These are phyloP conservation scores for Cicer bijugum DNA, from an alignment of 306 rosid species.

Conservation along the genomic window DNA sequence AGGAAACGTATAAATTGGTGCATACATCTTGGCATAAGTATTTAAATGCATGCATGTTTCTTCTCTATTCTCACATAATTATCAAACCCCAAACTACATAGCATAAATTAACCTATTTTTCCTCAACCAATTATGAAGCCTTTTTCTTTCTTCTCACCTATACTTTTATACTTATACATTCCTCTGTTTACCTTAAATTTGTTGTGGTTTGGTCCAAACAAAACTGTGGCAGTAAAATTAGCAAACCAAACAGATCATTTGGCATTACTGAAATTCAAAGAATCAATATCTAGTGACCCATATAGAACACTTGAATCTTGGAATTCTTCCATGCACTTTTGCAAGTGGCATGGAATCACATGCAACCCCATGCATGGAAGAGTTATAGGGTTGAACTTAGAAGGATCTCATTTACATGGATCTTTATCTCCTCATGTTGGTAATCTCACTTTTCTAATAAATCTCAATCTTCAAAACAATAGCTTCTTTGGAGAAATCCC, in stretches of 20 bases:
- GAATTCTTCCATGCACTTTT: background rate
- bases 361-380: background rate
- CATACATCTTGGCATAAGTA: too few species aligned
- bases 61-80: too few species aligned
- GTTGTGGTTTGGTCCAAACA: too few species aligned
- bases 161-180: too few species aligned
- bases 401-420: background rate
- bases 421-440: background rate
- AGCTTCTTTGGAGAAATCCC: background rate
- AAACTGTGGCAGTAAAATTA: background rate
- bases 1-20: too few species aligned
- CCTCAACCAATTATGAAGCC: too few species aligned
- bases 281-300: background rate
- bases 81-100: too few species aligned
- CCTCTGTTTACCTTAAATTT: too few species aligned
- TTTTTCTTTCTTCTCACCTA: too few species aligned
- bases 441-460: background rate
- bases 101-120: too few species aligned
- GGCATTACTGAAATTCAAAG: background rate
- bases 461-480: background rate
- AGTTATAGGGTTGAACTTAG: background rate
- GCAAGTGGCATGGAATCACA: constrained; percentile 14
- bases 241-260: background rate
- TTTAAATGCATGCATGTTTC: too few species aligned
- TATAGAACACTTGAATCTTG: background rate